Conservation (phyloP, 129 eudicot genomes). For the Lactuca saligna region DNA sequence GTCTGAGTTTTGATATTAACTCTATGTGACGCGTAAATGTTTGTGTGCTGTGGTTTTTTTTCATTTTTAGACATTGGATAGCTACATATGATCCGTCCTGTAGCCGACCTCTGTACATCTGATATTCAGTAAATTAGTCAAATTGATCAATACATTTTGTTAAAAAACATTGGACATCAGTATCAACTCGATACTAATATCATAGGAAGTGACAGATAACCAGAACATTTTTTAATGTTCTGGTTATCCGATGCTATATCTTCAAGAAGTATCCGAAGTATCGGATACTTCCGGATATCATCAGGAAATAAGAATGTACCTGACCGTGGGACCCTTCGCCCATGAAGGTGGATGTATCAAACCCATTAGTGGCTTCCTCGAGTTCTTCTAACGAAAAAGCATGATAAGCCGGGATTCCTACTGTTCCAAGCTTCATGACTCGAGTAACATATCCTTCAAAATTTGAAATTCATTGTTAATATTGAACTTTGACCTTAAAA, state of each 20-base stretch:
- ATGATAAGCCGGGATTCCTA: constrained; percentile 74
- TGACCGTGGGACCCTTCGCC: constrained; percentile 79
- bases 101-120: constrained; percentile 78
- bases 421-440: constrained; percentile 77
- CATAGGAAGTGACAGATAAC: neutral
- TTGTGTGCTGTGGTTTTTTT: constrained; percentile 54
- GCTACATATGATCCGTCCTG: constrained; percentile 58
- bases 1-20: constrained; percentile 83
- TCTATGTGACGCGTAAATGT: constrained; percentile 68
- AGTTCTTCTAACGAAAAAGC: constrained; percentile 72
- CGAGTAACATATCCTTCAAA: constrained; percentile 70
- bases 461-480: constrained; percentile 18
- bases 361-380: constrained; percentile 77
- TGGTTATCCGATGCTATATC: neutral
- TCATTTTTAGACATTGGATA: constrained; percentile 79
- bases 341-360: constrained; percentile 52
- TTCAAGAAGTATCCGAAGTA: too few relatives aligned
- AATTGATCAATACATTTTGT: neutral
- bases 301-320: constrained; percentile 42
- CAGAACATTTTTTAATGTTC: neutral
- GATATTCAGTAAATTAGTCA: constrained; percentile 26
- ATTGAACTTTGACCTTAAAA: neutral
- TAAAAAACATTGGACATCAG: neutral
- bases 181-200: too few relatives aligned
- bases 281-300: neutral